These are phyloP conservation scores for Yamadazyma kanchanaburiensis DNA, from an alignment of 1,139 yeast genomes.

Conservation along the genomic window DNA sequence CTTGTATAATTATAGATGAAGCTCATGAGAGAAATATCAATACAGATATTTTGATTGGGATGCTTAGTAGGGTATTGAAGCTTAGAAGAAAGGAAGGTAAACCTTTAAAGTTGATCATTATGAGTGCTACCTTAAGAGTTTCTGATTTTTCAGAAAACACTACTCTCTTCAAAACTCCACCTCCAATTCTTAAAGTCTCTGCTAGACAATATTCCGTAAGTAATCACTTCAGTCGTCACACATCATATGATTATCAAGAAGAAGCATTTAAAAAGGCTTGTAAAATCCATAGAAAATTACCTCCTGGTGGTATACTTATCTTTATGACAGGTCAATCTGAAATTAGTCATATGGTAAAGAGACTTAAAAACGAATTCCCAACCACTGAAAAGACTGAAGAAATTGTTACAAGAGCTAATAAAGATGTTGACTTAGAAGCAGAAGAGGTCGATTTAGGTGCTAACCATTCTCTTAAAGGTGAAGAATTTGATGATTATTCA, in stretches of 20 bases:
- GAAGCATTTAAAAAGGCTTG: slow-evolving; percentile 84
- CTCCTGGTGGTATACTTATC: slow-evolving; percentile 91
- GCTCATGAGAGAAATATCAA: slow-evolving; percentile 97
- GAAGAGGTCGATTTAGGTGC: slow-evolving; percentile 87
- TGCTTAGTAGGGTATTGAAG: slow-evolving; percentile 82
- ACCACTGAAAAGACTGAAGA: slow-evolving; percentile 36
- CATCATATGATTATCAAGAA: slow-evolving; percentile 74
- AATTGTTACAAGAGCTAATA: slow-evolving; percentile 35
- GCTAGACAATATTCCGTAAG: slow-evolving; percentile 96
- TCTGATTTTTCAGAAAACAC: slow-evolving; percentile 86
- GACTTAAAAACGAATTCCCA: slow-evolving; percentile 68
- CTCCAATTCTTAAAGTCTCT: slow-evolving; percentile 88
- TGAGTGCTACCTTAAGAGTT: slow-evolving; percentile 97
- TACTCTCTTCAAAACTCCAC: slow-evolving; percentile 67
- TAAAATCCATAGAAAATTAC: slow-evolving; percentile 81
- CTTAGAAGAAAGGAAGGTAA: slow-evolving; percentile 62
- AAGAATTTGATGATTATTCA: slow-evolving; percentile 30
- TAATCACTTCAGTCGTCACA: slow-evolving; percentile 80
- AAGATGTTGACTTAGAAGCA: slow-evolving; percentile 71
- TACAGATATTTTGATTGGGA: slow-evolving; percentile 93
- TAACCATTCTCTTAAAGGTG: slow-evolving; percentile 25
- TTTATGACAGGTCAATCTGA: slow-evolving; percentile 95
- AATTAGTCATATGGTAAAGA: slow-evolving; percentile 71
- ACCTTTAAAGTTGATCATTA: slow-evolving; percentile 67
- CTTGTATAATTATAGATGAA: slow-evolving; percentile 88